Evolutionary conservation across 225 moss, liverwort and hornwort genomes (phyloP).

Genomic region (Pseudisothecium myosuroides): DNA sequence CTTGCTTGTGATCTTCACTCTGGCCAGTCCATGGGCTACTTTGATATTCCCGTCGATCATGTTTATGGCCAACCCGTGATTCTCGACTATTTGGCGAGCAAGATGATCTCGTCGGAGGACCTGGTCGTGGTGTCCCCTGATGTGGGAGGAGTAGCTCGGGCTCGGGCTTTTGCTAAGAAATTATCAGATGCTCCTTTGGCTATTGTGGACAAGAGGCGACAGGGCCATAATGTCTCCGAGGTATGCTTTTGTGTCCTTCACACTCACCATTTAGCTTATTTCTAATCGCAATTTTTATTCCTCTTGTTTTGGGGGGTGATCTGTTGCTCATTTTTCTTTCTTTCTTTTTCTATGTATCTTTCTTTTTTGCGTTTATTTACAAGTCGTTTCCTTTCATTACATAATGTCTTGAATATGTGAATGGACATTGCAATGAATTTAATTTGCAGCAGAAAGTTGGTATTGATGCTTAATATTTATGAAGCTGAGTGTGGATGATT

Average conservation of each 20-base stretch:
- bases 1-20: constrained; percentile 90
- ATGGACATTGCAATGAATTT: background rate
- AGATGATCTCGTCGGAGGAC: constrained; percentile 93
- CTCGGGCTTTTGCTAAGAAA: constrained; percentile 94
- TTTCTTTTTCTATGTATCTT: background rate
- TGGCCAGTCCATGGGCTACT: constrained; percentile 94
- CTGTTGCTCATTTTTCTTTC: background rate
- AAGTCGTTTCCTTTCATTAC: background rate
- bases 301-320: background rate
- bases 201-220: constrained; percentile 94
- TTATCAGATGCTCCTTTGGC: constrained; percentile 92
- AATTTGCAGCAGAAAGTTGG: background rate
- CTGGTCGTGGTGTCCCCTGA: constrained; percentile 95
- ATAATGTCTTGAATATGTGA: background rate
- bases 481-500: background rate
- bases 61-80: constrained; percentile 99
- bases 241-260: constrained; percentile 11
- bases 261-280: background rate
- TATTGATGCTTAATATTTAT: background rate
- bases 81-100: constrained; percentile 93
- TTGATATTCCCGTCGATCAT: constrained; percentile 97
- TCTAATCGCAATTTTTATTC: background rate
- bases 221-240: constrained; percentile 87
- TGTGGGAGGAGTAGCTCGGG: constrained; percentile 91
- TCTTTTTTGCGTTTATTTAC: background rate